These are phyloP conservation scores for Lasiodiplodia sp. DNA, from an alignment of 2,329 filamentous ascomycete species.

Conservation along the genomic window DNA sequence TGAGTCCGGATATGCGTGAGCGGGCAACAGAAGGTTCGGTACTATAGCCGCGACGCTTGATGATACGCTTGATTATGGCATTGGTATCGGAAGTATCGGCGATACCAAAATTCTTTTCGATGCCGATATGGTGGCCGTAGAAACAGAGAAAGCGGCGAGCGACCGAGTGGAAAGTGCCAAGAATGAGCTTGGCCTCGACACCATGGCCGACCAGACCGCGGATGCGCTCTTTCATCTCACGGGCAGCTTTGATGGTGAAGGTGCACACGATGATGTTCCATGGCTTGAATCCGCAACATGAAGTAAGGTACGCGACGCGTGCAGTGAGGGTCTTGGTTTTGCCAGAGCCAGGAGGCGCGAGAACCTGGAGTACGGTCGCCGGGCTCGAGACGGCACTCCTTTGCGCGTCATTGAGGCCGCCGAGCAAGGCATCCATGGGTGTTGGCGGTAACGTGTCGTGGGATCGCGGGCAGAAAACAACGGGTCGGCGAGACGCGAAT, in stretches of 20 bases:
- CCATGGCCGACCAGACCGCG: conserved; percentile 80
- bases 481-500: not conserved
- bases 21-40: conserved; percentile 76
- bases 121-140: conserved; percentile 84
- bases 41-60: conserved; percentile 73
- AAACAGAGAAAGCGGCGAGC: conserved; percentile 81
- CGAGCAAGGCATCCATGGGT: conserved; percentile 62
- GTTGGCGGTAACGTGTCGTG: not conserved
- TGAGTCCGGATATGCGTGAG: conserved; percentile 73
- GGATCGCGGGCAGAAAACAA: not conserved
- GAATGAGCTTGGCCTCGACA: conserved; percentile 75
- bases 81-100: conserved; percentile 83
- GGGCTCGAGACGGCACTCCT: conserved; percentile 69
- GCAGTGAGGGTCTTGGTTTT: conserved; percentile 97
- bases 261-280: conserved; percentile 94
- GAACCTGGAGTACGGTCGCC: conserved; percentile 66
- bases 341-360: conserved; percentile 73
- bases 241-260: conserved; percentile 94
- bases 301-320: conserved; percentile 87
- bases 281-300: conserved; percentile 74
- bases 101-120: conserved; percentile 86
- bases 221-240: conserved; percentile 91
- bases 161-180: conserved; percentile 96
- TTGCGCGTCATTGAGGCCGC: conserved; percentile 70
- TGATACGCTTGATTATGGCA: conserved; percentile 80